Evolutionary conservation across 495 filamentous ascomycete genomes (phyloP).

Genomic region (Thozetella sp.): DNA sequence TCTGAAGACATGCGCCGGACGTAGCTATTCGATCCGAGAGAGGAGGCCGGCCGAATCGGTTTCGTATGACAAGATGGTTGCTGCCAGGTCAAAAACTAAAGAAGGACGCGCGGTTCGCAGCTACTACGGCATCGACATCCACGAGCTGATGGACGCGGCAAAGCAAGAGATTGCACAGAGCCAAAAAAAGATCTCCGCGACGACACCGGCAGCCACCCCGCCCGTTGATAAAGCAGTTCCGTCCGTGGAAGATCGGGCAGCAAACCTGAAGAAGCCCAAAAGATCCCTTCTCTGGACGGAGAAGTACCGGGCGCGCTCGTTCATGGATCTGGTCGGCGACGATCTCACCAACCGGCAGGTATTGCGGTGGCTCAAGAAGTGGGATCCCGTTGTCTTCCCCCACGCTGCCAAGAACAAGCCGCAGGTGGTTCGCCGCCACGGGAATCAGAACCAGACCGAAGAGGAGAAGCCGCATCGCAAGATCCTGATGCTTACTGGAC

Average conservation of each 20-base stretch:
- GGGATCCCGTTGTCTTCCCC: constrained; percentile 93
- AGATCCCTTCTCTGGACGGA: constrained; percentile 75
- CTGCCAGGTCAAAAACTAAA: constrained; percentile 66
- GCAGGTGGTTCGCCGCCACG: constrained; percentile 22
- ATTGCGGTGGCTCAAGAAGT: constrained; percentile 88
- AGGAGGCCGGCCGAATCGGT: constrained; percentile 47
- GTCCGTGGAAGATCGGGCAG: constrained; percentile 34
- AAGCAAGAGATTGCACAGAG: constrained; percentile 41
- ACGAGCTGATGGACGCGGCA: constrained; percentile 74
- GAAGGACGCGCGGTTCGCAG: constrained; percentile 75
- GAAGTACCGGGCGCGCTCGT: constrained; percentile 89
- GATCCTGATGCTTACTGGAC: constrained; percentile 85
- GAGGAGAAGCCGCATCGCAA: constrained; percentile 78
- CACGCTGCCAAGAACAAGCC: constrained; percentile 60
- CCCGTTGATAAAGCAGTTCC: constrained; percentile 26
- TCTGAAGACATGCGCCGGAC: constrained; percentile 70
- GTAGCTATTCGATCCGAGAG: constrained; percentile 53
- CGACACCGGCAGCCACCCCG: constrained; percentile 22
- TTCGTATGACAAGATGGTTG: constrained; percentile 70
- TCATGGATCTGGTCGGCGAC: constrained; percentile 91
- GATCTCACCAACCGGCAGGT: constrained; percentile 93
- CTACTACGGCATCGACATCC: constrained; percentile 92
- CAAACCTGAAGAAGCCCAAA: constrained; percentile 41
- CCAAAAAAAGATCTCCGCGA: constrained; percentile 15
- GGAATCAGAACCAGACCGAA: constrained; percentile 40